phyloP scores from a whole-genome alignment of 169 alveolate genomes.

The Theileria luwenshuni region DNA sequence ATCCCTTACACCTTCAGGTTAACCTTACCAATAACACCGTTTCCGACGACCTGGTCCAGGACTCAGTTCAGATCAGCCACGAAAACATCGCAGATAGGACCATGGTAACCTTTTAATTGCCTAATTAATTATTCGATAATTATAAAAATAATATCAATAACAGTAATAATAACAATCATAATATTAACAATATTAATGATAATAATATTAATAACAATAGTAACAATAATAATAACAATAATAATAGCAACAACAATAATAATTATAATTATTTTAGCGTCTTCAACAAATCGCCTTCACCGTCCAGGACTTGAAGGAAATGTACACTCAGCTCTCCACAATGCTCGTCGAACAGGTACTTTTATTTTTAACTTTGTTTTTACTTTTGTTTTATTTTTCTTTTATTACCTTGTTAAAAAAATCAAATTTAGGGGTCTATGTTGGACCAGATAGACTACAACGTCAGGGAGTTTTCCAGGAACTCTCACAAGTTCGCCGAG shows the following conservation, averaged over 20 bases:
- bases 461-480: slow-evolving; percentile 45
- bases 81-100: slow-evolving; percentile 65
- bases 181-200: too few species aligned
- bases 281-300: slow-evolving; percentile 64
- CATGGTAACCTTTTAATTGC: slow-evolving; percentile 6
- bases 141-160: too few species aligned
- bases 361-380: background rate
- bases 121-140: background rate
- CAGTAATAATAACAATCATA: too few species aligned
- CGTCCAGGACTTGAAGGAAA: slow-evolving; percentile 65
- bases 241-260: too few species aligned
- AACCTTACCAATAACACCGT: slow-evolving; percentile 4
- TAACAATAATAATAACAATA: too few species aligned
- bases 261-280: slow-evolving; percentile 27
- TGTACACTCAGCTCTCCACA: slow-evolving; percentile 63
- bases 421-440: slow-evolving; percentile 63
- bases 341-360: slow-evolving; percentile 70
- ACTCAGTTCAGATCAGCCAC: slow-evolving; percentile 51
- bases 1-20: background rate
- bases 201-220: too few species aligned
- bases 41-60: slow-evolving; percentile 56
- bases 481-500: slow-evolving; percentile 43
- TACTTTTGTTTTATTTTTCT: too few species aligned
- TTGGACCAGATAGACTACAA: slow-evolving; percentile 68
- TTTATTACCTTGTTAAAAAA: background rate